Evolutionary conservation across 371 early-diverging fungal genomes (phyloP), one percentile per base, ranked within the genome.

Genomic region (Smittium culicis): DNA sequence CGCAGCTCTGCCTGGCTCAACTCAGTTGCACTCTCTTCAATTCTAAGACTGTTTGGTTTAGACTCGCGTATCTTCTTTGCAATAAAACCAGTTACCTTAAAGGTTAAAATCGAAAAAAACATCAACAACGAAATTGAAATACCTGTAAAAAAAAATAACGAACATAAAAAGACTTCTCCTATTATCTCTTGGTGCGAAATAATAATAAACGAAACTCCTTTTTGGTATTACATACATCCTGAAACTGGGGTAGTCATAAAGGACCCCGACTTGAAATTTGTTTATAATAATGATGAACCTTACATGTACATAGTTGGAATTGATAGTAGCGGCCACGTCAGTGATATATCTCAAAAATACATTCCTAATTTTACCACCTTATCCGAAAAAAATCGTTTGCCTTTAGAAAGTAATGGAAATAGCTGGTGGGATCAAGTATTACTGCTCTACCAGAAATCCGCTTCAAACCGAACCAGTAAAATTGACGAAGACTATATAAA

Each of bases 401-500:
- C n/a, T n/a, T n/a, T n/a, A n/a, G n/a, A n/a, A n/a, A n/a, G n/a
- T n/a, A n/a, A n/a, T n/a, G n/a, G n/a, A n/a, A n/a, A n/a, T n/a
- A 20, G 20, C 45, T 45, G 45, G 45, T 59, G 60, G 60, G 5
- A 59, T 27, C 5, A 32, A 29, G 28, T 59, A 5, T 11, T 59
- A 11, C 25, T 16, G 5, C 28, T 5, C 16, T 59, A 11, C 32
- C 14, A 32, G 25, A n/a, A 59, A 11, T 32, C 25, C 5, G n/a
- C 5, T n/a, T 32, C 60, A 11, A n/a, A 25, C 5, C 11, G 5
- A 11, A 11, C n/a, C 11, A 16, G 16, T 59, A 59, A 32, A 32
- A 16, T 59, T 27, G 63, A 63, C n/a, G 31, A 63, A 8, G 33
- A 33, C 17, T 3, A n/a, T n/a, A 63, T 63, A 5, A n/a, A 63